Percentiles rank a stretch among this genome's conserved stretches.
Conservation (phyloP, 805 yeast species). For the Ascoidea rubescens region DNA sequence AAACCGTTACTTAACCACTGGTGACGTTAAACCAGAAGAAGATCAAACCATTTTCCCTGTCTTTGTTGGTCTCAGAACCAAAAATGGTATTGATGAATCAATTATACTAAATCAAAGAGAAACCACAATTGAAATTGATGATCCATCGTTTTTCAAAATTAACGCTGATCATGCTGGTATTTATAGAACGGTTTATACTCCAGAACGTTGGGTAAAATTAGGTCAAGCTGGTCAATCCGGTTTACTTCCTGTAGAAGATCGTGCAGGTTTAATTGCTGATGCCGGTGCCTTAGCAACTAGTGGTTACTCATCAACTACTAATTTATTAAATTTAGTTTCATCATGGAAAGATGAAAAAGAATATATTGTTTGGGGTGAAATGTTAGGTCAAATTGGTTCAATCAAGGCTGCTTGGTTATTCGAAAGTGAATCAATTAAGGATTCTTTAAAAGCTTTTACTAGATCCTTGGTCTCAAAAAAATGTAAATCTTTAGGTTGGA, state of each 20-base stretch:
- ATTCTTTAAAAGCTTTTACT: conserved; percentile 36
- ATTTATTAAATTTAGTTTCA: conserved; percentile 42
- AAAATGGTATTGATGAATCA: conserved; percentile 45
- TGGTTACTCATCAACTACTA: conserved; percentile 51
- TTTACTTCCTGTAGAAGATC: conserved; percentile 57
- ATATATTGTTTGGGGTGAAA: conserved; percentile 58
- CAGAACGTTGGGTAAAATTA: conserved; percentile 55
- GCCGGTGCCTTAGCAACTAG: conserved; percentile 58
- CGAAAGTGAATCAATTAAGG: conserved; percentile 31
- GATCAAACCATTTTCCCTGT: conserved; percentile 57
- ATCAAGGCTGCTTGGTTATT: conserved; percentile 41
- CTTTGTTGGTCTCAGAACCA: conserved; percentile 50
- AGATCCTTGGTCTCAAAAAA: conserved; percentile 42
- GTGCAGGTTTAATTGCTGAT: conserved; percentile 73
- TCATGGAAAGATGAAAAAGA: conserved; percentile 46
- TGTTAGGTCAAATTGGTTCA: conserved; percentile 31
- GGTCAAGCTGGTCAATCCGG: conserved; percentile 45
- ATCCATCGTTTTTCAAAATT: conserved; percentile 42
- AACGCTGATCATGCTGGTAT: conserved; percentile 67
- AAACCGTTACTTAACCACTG: conserved; percentile 62
- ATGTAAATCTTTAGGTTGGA: conserved; percentile 49
- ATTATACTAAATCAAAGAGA: conserved; percentile 39
- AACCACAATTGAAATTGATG: conserved; percentile 29
- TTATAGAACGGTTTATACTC: conserved; percentile 57
- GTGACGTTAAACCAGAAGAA: conserved; percentile 65